A percentile compares a stretch with the other conserved stretches of the same genome.
These are phyloP conservation scores for Hyphopichia wangnamkhiaoensis DNA, from an alignment of 1,139 yeast genomes.

Conservation along the genomic window DNA sequence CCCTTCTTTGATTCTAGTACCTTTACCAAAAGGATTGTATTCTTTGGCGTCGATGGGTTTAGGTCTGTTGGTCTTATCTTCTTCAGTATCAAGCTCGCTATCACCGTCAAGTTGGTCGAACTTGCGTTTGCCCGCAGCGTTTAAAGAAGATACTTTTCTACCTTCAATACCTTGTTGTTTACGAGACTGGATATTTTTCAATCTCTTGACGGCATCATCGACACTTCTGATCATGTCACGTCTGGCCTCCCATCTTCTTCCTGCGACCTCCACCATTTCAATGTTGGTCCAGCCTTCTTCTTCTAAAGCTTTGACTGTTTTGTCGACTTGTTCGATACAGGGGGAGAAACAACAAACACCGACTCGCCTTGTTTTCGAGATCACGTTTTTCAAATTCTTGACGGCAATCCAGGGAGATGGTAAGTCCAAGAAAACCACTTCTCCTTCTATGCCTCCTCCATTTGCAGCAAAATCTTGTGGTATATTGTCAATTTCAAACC, in stretches of 20 bases:
- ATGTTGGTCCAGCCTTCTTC: constrained; percentile 82
- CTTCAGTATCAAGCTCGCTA: constrained; percentile 11
- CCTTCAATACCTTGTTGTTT: constrained; percentile 74
- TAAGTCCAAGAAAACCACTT: constrained; percentile 81
- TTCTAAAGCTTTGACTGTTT: constrained; percentile 75
- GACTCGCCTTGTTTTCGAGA: constrained; percentile 54
- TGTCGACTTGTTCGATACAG: constrained; percentile 94
- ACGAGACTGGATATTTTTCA: constrained; percentile 77
- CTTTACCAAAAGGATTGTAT: constrained; percentile 91
- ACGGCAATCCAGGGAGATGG: constrained; percentile 99
- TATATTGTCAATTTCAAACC: constrained; percentile 57
- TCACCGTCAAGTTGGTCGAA: constrained; percentile 13
- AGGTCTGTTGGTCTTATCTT: constrained; percentile 8
- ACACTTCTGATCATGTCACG: constrained; percentile 82
- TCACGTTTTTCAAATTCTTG: constrained; percentile 65
- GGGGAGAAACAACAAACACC: constrained; percentile 95
- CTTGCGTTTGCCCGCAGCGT: constrained; percentile 20
- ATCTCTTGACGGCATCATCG: constrained; percentile 76
- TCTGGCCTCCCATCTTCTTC: constrained; percentile 87
- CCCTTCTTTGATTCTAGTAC: constrained; percentile 80
- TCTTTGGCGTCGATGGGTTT: constrained; percentile 46
- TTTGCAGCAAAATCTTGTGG: constrained; percentile 30
- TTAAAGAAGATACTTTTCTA: constrained; percentile 34
- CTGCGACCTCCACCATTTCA: constrained; percentile 91
- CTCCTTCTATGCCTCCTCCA: constrained; percentile 49